Conservation (phyloP, 2,329 filamentous ascomycete genomes). For the Geosmithia putterillii region DNA sequence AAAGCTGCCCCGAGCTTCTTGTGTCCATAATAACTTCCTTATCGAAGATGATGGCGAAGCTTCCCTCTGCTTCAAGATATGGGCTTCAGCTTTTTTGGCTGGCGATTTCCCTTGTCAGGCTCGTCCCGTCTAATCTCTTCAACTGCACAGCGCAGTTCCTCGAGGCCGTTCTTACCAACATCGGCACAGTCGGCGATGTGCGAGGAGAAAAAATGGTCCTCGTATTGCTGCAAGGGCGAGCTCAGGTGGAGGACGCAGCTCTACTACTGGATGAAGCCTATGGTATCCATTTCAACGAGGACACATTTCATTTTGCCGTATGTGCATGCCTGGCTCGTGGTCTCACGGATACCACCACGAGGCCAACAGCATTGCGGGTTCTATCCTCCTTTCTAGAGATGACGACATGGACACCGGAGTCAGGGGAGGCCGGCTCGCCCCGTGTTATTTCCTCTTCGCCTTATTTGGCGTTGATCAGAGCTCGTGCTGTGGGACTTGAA, state of each 20-base stretch:
- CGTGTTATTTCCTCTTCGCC: constrained; percentile 29
- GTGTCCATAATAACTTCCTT: constrained; percentile 54
- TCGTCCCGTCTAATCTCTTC: constrained; percentile 50
- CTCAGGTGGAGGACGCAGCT: constrained; percentile 49
- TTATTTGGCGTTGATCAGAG: constrained; percentile 48
- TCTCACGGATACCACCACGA: constrained; percentile 49
- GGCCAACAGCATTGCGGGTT: constrained; percentile 44
- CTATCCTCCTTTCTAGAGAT: constrained; percentile 45
- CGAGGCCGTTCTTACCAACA: constrained; percentile 52
- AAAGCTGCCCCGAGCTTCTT: constrained; percentile 54
- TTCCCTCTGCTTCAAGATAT: constrained; percentile 54
- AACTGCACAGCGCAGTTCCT: constrained; percentile 54
- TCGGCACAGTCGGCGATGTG: constrained; percentile 47
- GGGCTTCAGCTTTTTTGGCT: constrained; percentile 60
- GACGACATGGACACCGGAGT: constrained; percentile 12
- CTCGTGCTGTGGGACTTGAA: constrained; percentile 41
- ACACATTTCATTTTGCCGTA: constrained; percentile 56
- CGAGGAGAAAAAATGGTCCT: constrained; percentile 46
- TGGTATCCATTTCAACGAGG: constrained; percentile 49
- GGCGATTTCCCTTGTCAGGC: constrained; percentile 51
- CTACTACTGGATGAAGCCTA: constrained; percentile 51
- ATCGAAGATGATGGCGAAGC: constrained; percentile 60
- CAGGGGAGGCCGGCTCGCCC: constrained; percentile 7
- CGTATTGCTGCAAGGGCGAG: constrained; percentile 47
- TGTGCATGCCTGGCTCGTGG: constrained; percentile 53